These are phyloP conservation scores for Penicillium sp. DNA, from an alignment of 2,329 filamentous ascomycete species.

Conservation along the genomic window DNA sequence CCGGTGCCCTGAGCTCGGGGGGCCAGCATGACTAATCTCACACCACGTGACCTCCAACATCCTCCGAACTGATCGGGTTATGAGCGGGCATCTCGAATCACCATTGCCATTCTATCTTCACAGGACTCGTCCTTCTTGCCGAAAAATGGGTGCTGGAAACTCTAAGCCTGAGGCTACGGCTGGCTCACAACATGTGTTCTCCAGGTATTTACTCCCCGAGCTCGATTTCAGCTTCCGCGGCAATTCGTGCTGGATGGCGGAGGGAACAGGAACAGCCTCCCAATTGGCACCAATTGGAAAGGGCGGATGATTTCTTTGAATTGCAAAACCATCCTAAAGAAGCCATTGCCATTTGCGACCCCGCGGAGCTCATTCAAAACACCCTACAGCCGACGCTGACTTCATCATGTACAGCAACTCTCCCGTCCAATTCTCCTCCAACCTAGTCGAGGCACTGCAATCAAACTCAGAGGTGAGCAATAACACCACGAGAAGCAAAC, in stretches of 20 bases:
- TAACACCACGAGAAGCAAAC: background rate
- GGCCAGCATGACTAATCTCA: background rate
- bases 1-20: background rate
- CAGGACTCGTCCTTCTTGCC: slow-evolving; percentile 7
- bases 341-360: background rate
- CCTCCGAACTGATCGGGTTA: slow-evolving; percentile 12
- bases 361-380: background rate
- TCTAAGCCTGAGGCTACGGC: slow-evolving; percentile 58
- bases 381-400: slow-evolving; percentile 11
- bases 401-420: slow-evolving; percentile 38
- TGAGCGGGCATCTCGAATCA: slow-evolving; percentile 9
- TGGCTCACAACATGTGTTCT: slow-evolving; percentile 60
- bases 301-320: background rate
- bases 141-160: slow-evolving; percentile 59
- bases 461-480: slow-evolving; percentile 74
- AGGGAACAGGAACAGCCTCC: slow-evolving; percentile 12
- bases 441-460: slow-evolving; percentile 79
- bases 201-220: slow-evolving; percentile 46
- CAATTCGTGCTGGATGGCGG: background rate
- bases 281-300: slow-evolving; percentile 7
- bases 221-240: slow-evolving; percentile 8
- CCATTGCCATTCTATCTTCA: slow-evolving; percentile 3
- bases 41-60: slow-evolving; percentile 8
- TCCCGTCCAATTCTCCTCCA: slow-evolving; percentile 72
- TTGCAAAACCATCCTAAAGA: background rate